Base-by-base conservation (phyloP, 148 eudicot genomes). In the Polygonum maritimum region DNA sequence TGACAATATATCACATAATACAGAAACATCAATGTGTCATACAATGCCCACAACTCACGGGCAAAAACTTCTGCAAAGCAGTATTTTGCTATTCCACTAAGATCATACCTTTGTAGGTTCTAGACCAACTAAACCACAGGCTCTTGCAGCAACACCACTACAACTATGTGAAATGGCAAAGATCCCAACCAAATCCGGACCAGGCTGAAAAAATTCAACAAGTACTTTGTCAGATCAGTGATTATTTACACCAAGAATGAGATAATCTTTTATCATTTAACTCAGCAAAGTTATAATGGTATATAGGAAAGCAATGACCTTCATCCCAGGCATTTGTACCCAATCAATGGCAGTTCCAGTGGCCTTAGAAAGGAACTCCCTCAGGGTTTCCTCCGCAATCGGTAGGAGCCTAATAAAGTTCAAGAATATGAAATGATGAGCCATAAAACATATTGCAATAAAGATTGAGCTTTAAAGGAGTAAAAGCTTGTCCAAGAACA, bases 281-380 rank as follows among this genome's bases (percentile, higher is more conserved):
- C 31, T 44, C 47, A 6, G 9, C 47, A 44, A 44, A 44, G 7
- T 6, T 44, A 44, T 7, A 0, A 44, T 44, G 9, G 47, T 44
- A 7, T 44, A 44, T 44, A 44, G 47, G 47, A 44, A 44, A 44
- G 47, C 8, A 8, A 44, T 6, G 44, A 94, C 98, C 98, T 94
- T 94, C 98, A 94, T 94, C 88, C 97, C 98, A 88, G 97, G 97
- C 98, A 94, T 92, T 81, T 89, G 98, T 82, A 94, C 98, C 98
- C 98, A 94, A 90, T 94, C 97, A 75, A 94, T 90, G 86, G 98
- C 97, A 89, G 98, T 94, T 87, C 98, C 98, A 44, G 96, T 94
- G 82, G 98, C 98, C 94, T 94, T 94, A n/a, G 97, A 91, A 78
- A 94, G 98, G 98, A 94, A 94, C 92, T 91, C 98, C 80, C 95